Evolutionary conservation across 2,329 filamentous ascomycete species (phyloP).

Genomic region (Talaromyces sp.): DNA sequence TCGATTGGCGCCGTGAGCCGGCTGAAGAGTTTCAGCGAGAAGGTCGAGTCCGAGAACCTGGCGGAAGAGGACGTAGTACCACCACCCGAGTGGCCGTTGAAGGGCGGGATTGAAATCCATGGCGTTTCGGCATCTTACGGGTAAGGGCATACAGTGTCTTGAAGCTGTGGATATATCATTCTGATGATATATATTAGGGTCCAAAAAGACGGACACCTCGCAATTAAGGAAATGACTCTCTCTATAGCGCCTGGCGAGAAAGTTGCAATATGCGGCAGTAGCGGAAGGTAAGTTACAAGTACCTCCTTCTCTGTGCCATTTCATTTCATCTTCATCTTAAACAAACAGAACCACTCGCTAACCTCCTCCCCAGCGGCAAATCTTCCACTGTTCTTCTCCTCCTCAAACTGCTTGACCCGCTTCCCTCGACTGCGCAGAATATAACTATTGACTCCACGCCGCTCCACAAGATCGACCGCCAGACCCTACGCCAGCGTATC

Average conservation of each 20-base stretch:
- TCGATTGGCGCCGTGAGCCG: conserved; percentile 53
- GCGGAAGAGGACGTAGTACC: conserved; percentile 4
- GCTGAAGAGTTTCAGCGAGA: conserved; percentile 47
- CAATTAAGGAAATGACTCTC: conserved; percentile 6
- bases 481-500: conserved; percentile 42
- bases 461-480: conserved; percentile 32
- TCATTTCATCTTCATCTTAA: not conserved
- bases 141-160: conserved; percentile 1
- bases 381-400: conserved; percentile 37
- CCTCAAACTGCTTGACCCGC: conserved; percentile 36
- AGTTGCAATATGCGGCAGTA: conserved; percentile 6
- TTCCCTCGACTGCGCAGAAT: conserved; percentile 21
- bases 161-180: not conserved
- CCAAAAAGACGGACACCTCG: not conserved
- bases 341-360: not conserved
- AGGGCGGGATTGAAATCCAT: conserved; percentile 3
- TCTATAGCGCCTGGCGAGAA: conserved; percentile 4
- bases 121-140: conserved; percentile 5
- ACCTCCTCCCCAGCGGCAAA: conserved; percentile 29
- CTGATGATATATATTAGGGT: not conserved
- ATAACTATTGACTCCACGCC: conserved; percentile 42
- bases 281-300: conserved; percentile 4
- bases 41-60: conserved; percentile 39
- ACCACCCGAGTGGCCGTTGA: conserved; percentile 2
- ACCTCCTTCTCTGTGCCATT: not conserved